Percentiles rank a stretch among this genome's conserved stretches.
Conservation (phyloP, 805 yeast genomes). For the Teunomyces pallodes region DNA sequence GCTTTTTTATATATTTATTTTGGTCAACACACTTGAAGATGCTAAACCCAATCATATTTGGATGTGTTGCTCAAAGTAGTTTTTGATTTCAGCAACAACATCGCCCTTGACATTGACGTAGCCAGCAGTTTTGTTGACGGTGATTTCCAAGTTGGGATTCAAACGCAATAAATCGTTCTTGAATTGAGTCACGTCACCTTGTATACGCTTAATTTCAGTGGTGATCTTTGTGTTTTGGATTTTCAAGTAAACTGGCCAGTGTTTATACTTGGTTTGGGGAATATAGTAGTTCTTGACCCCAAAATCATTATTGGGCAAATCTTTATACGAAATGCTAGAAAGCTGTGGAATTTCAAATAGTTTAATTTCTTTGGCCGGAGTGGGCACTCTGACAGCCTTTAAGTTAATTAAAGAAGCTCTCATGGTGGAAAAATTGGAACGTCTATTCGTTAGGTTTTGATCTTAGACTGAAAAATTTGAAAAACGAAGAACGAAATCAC, state of each 20-base stretch:
- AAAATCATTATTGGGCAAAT: constrained; percentile 32
- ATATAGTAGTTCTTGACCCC: constrained; percentile 40
- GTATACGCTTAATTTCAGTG: constrained; percentile 71
- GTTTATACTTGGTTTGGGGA: constrained; percentile 56
- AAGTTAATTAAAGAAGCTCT: constrained; percentile 20
- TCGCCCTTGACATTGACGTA: constrained; percentile 42
- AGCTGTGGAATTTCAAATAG: constrained; percentile 30
- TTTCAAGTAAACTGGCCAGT: constrained; percentile 80
- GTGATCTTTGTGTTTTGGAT: constrained; percentile 59
- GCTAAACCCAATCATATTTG: neutral
- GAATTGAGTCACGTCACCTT: constrained; percentile 65
- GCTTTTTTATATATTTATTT: neutral
- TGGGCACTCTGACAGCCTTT: constrained; percentile 22
- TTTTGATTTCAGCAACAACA: constrained; percentile 28
- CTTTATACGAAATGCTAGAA: constrained; percentile 19
- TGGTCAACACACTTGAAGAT: too few species aligned
- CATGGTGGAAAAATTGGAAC: constrained; percentile 15
- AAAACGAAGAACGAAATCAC: too few species aligned
- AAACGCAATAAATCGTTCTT: constrained; percentile 60
- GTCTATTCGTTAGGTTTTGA: neutral
- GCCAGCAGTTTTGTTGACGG: constrained; percentile 33
- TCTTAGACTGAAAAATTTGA: neutral
- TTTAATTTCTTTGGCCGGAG: constrained; percentile 13
- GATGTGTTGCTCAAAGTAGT: constrained; percentile 20
- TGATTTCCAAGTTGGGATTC: constrained; percentile 46